A percentile compares a stretch with the other conserved stretches of the same genome.
phyloP scores from a whole-genome alignment of 176 grass and related monocot species.

The Musa itinerans region DNA sequence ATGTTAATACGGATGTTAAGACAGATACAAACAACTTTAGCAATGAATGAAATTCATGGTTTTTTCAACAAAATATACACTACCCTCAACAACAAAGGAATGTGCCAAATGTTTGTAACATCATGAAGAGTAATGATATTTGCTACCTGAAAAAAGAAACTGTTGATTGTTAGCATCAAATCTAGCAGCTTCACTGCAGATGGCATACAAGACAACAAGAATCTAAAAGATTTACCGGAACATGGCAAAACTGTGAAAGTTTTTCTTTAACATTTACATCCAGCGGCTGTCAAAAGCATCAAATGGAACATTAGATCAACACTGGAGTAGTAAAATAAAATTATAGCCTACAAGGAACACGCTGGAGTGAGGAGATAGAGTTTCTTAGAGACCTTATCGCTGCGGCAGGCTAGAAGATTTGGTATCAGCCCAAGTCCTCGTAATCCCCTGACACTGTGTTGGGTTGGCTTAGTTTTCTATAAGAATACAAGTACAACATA shows the following conservation, averaged over 20 bases:
- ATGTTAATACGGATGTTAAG: background rate
- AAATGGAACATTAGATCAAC: slow-evolving; percentile 23
- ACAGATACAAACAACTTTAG: background rate
- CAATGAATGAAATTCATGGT: background rate
- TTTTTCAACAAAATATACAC: slow-evolving; percentile 14
- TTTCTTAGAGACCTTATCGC: slow-evolving; percentile 47
- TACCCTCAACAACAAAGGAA: slow-evolving; percentile 90
- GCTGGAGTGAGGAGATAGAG: slow-evolving; percentile 14
- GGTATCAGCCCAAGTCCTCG: slow-evolving; percentile 86
- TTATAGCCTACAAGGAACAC: background rate
- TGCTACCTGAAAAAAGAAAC: slow-evolving; percentile 35
- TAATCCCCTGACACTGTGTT: slow-evolving; percentile 82
- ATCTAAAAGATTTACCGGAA: slow-evolving; percentile 48
- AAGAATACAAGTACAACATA: slow-evolving; percentile 17
- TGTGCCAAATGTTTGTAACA: slow-evolving; percentile 96
- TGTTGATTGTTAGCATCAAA: slow-evolving; percentile 22
- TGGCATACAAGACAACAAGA: background rate
- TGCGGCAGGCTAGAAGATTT: slow-evolving; percentile 77
- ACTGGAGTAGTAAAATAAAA: slow-evolving; percentile 7
- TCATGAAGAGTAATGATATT: slow-evolving; percentile 79
- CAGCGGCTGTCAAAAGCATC: slow-evolving; percentile 40
- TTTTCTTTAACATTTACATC: slow-evolving; percentile 74
- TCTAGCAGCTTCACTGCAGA: background rate
- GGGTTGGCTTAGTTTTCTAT: slow-evolving; percentile 97
- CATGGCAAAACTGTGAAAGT: slow-evolving; percentile 89